Evolutionary conservation across 805 yeast species (phyloP), one percentile per base, ranked within the genome.

Genomic region (Cyberlindnera bimundalis): DNA sequence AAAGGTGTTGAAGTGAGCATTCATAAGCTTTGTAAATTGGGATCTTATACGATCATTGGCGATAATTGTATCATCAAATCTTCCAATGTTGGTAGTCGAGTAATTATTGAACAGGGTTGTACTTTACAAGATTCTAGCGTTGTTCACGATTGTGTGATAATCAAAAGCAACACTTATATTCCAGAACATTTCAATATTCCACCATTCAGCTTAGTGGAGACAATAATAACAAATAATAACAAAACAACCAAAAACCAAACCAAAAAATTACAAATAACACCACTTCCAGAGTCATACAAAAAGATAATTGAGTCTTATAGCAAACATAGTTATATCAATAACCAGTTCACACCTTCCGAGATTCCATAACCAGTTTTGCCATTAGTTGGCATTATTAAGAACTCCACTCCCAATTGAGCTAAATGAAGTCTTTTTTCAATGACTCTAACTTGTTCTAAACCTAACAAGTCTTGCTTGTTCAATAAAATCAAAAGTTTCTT

Each of bases 61-160:
- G 40, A 46, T 2, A 44, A 59, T 28, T 47, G 68, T 15, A 35
- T 24, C 2, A 42, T 78, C 2, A 45, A 57, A 16, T 65, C 70
- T 55, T 60, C 65, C 3, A 62, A 52, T 29, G 58, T 78, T 6
- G 82, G 82, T 0, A 73, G 65, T 42, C 53, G 81, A 17, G 81
- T 76, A 1, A 42, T 63, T 9, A 59, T 78, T 3, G 82, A 78
- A 5, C 43, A 45, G 1, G 47, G 61, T 25, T 73, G 78, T 43
- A 39, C 45, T 0, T 45, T 78, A 13, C 64, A 58, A 2, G 58
- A 64, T 29, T 50, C 62, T 18, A 60, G 70, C 8, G 60, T 69
- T 1, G 56, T 78, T 12, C 68, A 74, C 50, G 84, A 78, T 37
- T 74, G 81, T 51, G 74, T 78, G 40, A 45, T 73, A 3, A 61